Evolutionary conservation across 176 grass and related monocot species (phyloP).

Genomic region (Panicum miliaceum): DNA sequence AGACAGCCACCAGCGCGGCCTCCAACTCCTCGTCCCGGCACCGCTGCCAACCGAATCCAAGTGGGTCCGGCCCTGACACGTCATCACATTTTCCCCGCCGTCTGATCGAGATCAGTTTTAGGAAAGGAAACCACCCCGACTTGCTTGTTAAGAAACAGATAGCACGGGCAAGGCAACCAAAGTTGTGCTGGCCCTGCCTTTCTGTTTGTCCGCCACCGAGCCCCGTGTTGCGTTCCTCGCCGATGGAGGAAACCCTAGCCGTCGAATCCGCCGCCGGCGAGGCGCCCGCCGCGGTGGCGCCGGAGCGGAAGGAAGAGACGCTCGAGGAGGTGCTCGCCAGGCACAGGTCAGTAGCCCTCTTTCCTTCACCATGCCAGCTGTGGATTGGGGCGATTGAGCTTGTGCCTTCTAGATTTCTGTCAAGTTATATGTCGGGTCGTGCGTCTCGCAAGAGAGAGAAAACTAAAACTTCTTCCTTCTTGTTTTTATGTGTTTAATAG

Average conservation of each 20-base stretch:
- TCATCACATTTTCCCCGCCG: not conserved
- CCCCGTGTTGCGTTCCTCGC: not conserved
- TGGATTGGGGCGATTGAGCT: constrained; percentile 28
- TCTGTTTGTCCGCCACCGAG: not conserved
- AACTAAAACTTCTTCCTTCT: not conserved
- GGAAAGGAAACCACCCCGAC: not conserved
- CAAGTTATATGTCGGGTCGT: not conserved
- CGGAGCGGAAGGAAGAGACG: constrained; percentile 46
- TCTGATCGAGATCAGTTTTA: not conserved
- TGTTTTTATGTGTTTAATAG: not conserved
- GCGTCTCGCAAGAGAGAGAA: not conserved
- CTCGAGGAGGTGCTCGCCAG: constrained; percentile 72
- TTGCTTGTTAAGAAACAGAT: not conserved
- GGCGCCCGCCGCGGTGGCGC: not conserved
- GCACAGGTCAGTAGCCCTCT: constrained; percentile 59
- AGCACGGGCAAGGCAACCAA: not conserved
- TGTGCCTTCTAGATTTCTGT: not conserved
- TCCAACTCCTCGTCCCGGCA: not conserved
- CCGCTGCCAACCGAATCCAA: not conserved
- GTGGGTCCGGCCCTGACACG: not conserved
- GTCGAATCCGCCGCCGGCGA: constrained; percentile 21
- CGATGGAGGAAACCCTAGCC: constrained; percentile 73
- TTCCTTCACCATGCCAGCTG: not conserved
- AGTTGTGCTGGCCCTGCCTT: not conserved
- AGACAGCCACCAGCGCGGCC: not conserved